Percentiles rank a stretch among this genome's conserved stretches.
phyloP scores from a whole-genome alignment of 192 early-diverging fungal genomes.

The Gaertneriomyces semiglobifer region DNA sequence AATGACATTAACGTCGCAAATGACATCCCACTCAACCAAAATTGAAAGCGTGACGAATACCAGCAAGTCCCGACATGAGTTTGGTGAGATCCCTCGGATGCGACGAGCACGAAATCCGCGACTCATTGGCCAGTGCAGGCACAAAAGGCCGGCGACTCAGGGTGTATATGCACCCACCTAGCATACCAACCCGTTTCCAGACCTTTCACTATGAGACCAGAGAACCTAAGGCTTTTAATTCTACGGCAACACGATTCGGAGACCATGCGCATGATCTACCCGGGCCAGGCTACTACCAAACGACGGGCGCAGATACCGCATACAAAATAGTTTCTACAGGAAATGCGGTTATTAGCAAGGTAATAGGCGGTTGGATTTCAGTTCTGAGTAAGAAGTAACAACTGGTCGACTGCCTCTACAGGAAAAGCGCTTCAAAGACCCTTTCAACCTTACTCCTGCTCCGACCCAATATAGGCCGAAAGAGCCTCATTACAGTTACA shows the following conservation, averaged over 20 bases:
- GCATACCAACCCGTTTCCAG: conserved; percentile 52
- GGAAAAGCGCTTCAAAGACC: background rate
- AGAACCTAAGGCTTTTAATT: conserved; percentile 49
- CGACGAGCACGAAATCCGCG: too few relatives aligned
- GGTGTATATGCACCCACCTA: conserved; percentile 50
- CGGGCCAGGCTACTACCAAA: conserved; percentile 51
- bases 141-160: conserved; percentile 33
- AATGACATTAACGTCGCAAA: too few relatives aligned
- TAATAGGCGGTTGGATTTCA: too few relatives aligned
- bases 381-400: too few relatives aligned
- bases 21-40: too few relatives aligned
- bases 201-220: conserved; percentile 51
- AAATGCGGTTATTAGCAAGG: too few relatives aligned
- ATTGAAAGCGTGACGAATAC: too few relatives aligned
- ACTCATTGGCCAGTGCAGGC: background rate
- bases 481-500: conserved; percentile 33
- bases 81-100: too few relatives aligned
- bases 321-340: too few relatives aligned
- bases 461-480: conserved; percentile 38
- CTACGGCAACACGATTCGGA: conserved; percentile 44
- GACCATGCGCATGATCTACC: conserved; percentile 44
- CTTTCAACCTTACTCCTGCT: background rate
- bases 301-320: background rate
- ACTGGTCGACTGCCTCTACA: background rate
- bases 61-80: too few relatives aligned